Evolutionary conservation across 768 basidiomycete genomes (phyloP).

Genomic region (Wakefieldia striispora): DNA sequence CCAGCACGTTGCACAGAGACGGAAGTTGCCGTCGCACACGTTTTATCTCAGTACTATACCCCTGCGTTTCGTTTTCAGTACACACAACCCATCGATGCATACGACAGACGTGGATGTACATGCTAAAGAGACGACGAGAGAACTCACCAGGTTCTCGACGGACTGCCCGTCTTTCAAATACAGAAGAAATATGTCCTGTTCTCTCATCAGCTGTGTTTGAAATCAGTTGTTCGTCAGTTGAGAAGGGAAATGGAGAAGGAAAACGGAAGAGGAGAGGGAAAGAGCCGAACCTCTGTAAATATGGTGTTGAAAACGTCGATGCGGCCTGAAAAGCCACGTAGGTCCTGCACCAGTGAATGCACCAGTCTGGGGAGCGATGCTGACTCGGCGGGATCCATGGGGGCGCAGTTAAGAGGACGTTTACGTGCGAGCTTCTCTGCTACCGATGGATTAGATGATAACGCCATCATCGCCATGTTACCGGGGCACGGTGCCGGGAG

Average conservation of each 20-base stretch:
- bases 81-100: too few relatives aligned
- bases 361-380: neutral
- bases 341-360: slow-evolving; percentile 5
- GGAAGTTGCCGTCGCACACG: slow-evolving; percentile 17
- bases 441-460: too few relatives aligned
- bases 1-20: slow-evolving; percentile 12
- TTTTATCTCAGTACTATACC: slow-evolving; percentile 16
- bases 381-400: neutral
- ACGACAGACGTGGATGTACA: too few relatives aligned
- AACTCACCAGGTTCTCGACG: slow-evolving; percentile 6
- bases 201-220: slow-evolving; percentile 12
- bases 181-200: slow-evolving; percentile 16
- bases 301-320: slow-evolving; percentile 9
- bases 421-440: neutral
- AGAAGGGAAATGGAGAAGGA: neutral
- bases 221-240: too few relatives aligned
- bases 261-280: neutral
- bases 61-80: neutral
- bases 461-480: too few relatives aligned
- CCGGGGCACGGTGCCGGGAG: neutral
- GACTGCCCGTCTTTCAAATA: slow-evolving; percentile 23
- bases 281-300: slow-evolving; percentile 12
- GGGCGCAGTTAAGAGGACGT: neutral
- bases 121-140: neutral
- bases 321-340: slow-evolving; percentile 7